Evolutionary conservation across 495 filamentous ascomycete species (phyloP).

Genomic region (Podospora didyma): DNA sequence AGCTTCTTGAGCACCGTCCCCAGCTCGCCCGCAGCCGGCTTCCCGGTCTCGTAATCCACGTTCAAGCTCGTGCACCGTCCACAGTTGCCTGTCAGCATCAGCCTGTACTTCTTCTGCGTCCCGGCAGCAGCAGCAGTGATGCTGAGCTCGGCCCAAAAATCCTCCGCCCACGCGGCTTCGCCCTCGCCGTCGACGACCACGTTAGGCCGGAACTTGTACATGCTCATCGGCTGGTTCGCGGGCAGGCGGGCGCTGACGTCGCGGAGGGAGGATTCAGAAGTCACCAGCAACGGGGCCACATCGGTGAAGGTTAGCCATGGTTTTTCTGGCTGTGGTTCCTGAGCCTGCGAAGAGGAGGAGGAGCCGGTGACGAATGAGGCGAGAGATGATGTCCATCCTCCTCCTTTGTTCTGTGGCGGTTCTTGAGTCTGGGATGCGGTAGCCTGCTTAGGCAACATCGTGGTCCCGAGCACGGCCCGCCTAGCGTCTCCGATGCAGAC

Average conservation of each 20-base stretch:
- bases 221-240: slow-evolving; percentile 55
- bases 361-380: slow-evolving; percentile 19
- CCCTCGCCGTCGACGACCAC: slow-evolving; percentile 64
- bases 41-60: slow-evolving; percentile 75
- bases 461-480: slow-evolving; percentile 60
- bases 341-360: background rate
- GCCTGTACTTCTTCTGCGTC: slow-evolving; percentile 13
- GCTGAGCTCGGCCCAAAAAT: slow-evolving; percentile 72
- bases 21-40: slow-evolving; percentile 57
- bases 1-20: slow-evolving; percentile 71
- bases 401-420: background rate
- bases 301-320: slow-evolving; percentile 71
- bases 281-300: slow-evolving; percentile 69
- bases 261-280: slow-evolving; percentile 63
- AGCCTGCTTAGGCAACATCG: slow-evolving; percentile 31
- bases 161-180: slow-evolving; percentile 68
- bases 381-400: slow-evolving; percentile 46
- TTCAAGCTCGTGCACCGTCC: slow-evolving; percentile 75
- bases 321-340: background rate
- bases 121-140: slow-evolving; percentile 23
- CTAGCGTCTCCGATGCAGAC: slow-evolving; percentile 64
- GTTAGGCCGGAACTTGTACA: slow-evolving; percentile 83
- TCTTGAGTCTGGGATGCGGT: slow-evolving; percentile 9
- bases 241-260: slow-evolving; percentile 61
- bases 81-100: slow-evolving; percentile 74